Evolutionary conservation across 768 basidiomycete species (phyloP).

Genomic region (Pleurotus eryngii): DNA sequence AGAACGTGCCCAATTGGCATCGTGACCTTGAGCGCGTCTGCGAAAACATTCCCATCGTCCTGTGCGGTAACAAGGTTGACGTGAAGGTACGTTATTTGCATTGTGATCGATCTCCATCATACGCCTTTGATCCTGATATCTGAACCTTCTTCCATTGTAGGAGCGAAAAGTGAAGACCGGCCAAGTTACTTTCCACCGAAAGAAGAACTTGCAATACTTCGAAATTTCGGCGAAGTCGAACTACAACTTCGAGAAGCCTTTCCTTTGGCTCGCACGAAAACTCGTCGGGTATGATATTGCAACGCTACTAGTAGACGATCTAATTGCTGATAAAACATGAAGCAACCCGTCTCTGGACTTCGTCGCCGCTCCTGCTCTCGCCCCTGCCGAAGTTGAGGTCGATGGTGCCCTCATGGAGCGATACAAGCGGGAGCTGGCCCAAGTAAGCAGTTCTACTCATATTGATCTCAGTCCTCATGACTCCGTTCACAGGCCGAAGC

Average conservation of each 20-base stretch:
- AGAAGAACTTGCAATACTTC: conserved; percentile 99
- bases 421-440: conserved; percentile 75
- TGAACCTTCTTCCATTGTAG: conserved; percentile 37
- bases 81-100: conserved; percentile 74
- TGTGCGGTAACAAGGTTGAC: conserved; percentile 99
- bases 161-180: conserved; percentile 99
- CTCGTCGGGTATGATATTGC: conserved; percentile 77
- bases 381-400: conserved; percentile 88
- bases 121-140: neutral
- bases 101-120: conserved; percentile 9
- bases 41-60: conserved; percentile 99
- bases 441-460: conserved; percentile 34
- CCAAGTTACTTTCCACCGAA: conserved; percentile 98
- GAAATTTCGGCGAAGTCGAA: conserved; percentile 99
- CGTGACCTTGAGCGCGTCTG: conserved; percentile 99
- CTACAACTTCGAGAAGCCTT: conserved; percentile 99
- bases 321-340: conserved; percentile 6
- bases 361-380: conserved; percentile 93
- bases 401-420: conserved; percentile 74
- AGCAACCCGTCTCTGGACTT: conserved; percentile 90
- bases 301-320: neutral
- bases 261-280: conserved; percentile 99
- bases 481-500: conserved; percentile 61
- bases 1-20: conserved; percentile 99
- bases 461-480: no score